These are phyloP conservation scores for Saccharomyces pastorianus DNA, from an alignment of 1,139 yeast genomes.

Conservation along the genomic window DNA sequence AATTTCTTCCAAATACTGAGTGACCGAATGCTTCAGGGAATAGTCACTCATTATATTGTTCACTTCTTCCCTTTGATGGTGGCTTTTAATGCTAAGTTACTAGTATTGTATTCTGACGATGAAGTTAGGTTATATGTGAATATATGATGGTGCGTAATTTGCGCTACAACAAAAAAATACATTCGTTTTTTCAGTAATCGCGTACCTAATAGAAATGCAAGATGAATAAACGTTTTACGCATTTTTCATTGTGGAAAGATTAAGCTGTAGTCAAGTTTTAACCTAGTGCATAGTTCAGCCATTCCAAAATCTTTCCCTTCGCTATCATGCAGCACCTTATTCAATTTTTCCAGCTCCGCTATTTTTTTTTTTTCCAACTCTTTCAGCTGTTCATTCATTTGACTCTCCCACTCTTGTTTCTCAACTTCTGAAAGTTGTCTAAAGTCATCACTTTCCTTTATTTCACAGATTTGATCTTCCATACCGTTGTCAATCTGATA, in stretches of 20 bases:
- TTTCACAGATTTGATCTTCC: conserved; percentile 33
- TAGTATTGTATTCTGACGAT: not conserved
- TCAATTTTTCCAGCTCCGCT: conserved; percentile 22
- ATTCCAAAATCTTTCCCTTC: conserved; percentile 35
- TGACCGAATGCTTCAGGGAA: conserved; percentile 66
- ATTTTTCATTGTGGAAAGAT: conserved; percentile 30
- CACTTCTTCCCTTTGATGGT: not conserved
- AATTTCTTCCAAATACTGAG: conserved; percentile 80
- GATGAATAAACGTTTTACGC: not conserved
- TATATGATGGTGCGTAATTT: not conserved
- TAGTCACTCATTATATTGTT: conserved; percentile 33
- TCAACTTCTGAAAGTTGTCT: conserved; percentile 31
- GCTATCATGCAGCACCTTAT: conserved; percentile 21
- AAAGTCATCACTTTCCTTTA: conserved; percentile 35
- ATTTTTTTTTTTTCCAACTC: conserved; percentile 20
- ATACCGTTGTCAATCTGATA: conserved; percentile 32
- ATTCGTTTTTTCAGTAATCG: not conserved
- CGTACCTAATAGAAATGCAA: not conserved
- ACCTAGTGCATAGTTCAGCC: conserved; percentile 36
- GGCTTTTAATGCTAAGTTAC: not conserved
- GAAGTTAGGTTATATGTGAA: not conserved
- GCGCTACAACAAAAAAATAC: not conserved
- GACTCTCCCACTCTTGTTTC: conserved; percentile 29
- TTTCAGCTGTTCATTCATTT: conserved; percentile 19
- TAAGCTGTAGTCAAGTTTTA: conserved; percentile 36